Base-by-base conservation (phyloP, 2,329 filamentous ascomycete species). In the Microdochium paspali region DNA sequence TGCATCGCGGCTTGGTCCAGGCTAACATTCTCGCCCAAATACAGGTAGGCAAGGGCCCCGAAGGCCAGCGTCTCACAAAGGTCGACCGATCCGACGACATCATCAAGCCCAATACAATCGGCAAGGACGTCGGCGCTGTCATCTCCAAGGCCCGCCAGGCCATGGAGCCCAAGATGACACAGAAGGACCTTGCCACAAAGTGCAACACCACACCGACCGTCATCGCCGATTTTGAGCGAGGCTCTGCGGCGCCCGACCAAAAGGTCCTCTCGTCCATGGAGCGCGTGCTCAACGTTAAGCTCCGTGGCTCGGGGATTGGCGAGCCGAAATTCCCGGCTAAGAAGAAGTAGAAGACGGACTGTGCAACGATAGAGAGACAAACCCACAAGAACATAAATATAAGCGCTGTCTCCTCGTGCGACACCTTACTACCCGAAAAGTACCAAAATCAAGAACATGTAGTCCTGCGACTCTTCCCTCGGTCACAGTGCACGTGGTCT, bases 31-130 rank as follows among this genome's bases (percentile, higher is more conserved):
- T 4, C 31, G 26, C 35, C n/a, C 31, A 21, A 10, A 5, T 30
- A 47, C 54, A 77, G 71, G 64, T 73, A 53, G 69, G 73, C 60
- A 75, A 74, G 62, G 72, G 70, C 51, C 76, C 75, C 56, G 91
- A 97, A 71, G 93, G 93, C 58, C 93, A 98, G 73, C 90, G 88
- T 65, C 78, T 97, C 55, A 97, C 93, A 57, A 96, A 97, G 76
- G 90, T 98, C 68, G 93, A 97, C 77, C 90, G 91, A 58, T 84
- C 83, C 65, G 90, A 97, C 75, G 93, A 96, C 66, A 95, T 96
- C 71, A 85, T 97, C 71, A 95, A 95, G 75, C 90, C 90, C 63
- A 95, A 95, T 74, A 94, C 89, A 44, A 76, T 96, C 50, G 89
- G 90, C 64, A 76, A 78, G 61, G 76, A 79, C 48, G 88, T 97